Evolutionary conservation across 1,139 yeast genomes (phyloP).

Genomic region (Hyphopichia fennica): DNA sequence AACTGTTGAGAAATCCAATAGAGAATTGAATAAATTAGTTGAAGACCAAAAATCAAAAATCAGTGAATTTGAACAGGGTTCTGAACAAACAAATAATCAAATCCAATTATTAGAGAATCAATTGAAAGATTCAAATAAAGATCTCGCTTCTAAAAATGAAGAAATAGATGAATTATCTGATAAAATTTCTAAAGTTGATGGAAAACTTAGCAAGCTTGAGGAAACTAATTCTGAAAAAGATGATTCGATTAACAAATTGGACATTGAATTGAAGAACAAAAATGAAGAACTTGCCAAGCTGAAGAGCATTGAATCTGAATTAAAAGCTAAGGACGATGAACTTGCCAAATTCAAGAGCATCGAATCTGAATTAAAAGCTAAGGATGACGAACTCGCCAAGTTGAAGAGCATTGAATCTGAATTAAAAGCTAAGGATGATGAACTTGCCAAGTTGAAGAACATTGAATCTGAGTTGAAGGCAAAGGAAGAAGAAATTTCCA

Average conservation of each 20-base stretch:
- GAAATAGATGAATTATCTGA: not conserved
- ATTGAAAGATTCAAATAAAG: no score
- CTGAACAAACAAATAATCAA: no score
- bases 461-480: not conserved
- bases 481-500: not conserved
- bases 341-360: not conserved
- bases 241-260: not conserved
- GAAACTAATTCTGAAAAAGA: no score
- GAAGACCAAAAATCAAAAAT: no score
- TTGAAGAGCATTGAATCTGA: not conserved
- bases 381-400: not conserved
- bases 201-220: no score
- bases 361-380: not conserved
- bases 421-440: not conserved
- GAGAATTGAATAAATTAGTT: no score
- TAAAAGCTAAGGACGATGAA: constrained; percentile 1
- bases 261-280: not conserved
- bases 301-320: not conserved
- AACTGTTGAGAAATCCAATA: no score
- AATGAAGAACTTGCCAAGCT: not conserved
- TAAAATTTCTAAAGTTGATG: not conserved
- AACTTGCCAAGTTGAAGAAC: not conserved
- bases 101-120: no score
- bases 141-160: not conserved
- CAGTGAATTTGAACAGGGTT: no score